phyloP scores from a whole-genome alignment of 139 green algal species.

The Coccomyxa sp. region DNA sequence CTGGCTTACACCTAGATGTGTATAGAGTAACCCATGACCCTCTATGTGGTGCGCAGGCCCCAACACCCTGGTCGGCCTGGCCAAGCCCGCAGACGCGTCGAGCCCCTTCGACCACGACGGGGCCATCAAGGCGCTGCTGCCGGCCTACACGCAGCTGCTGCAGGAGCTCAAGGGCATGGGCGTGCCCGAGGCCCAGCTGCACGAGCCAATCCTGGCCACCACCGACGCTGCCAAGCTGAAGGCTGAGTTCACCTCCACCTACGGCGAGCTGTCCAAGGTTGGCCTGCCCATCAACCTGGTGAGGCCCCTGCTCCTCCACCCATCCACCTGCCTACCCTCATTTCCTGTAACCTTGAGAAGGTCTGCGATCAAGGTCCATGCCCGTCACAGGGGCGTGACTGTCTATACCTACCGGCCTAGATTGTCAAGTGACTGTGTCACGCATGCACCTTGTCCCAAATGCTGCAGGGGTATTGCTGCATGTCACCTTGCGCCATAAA shows the following conservation, averaged over 20 bases:
- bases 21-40: not conserved
- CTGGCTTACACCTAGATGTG: too few species aligned
- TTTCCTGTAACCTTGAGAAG: too few species aligned
- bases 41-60: constrained; percentile 44
- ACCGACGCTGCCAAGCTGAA: constrained; percentile 20
- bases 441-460: too few species aligned
- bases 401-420: too few species aligned
- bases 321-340: not conserved
- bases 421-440: too few species aligned
- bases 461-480: too few species aligned
- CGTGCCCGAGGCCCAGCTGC: constrained; percentile 70
- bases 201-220: constrained; percentile 74
- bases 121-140: constrained; percentile 51
- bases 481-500: too few species aligned
- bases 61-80: constrained; percentile 64
- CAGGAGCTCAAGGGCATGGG: constrained; percentile 45
- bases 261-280: constrained; percentile 39
- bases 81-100: constrained; percentile 25
- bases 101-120: constrained; percentile 12
- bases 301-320: constrained; percentile 4
- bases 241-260: constrained; percentile 46
- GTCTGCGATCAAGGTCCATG: too few species aligned
- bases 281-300: constrained; percentile 71
- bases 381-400: too few species aligned
- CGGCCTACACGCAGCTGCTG: constrained; percentile 67